Conservation (phyloP, 192 early-diverging fungal species). For the Gamsiella multidivaricata region DNA sequence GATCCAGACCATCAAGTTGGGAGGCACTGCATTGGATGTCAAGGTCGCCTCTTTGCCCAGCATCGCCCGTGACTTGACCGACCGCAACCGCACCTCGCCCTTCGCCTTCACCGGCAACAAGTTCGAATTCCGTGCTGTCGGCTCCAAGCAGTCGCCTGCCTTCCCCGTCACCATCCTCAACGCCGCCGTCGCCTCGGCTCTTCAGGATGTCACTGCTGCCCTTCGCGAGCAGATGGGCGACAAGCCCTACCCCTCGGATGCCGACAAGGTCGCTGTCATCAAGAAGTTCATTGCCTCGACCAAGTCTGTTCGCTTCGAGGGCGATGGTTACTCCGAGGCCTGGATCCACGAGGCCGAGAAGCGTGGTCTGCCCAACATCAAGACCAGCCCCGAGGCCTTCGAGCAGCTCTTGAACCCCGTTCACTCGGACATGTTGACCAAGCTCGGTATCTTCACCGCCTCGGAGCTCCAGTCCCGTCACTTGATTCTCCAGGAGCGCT, state of each 20-base stretch:
- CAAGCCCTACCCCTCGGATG: conserved; percentile 79
- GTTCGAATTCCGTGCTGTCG: conserved; percentile 99
- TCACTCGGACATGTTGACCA: conserved; percentile 84
- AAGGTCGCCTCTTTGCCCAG: conserved; percentile 93
- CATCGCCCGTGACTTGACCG: conserved; percentile 96
- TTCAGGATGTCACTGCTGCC: conserved; percentile 77
- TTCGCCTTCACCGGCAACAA: conserved; percentile 99
- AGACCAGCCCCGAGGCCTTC: conserved; percentile 90
- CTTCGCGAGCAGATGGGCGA: conserved; percentile 87
- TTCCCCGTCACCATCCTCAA: conserved; percentile 97
- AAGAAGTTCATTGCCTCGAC: conserved; percentile 83
- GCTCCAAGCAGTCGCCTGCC: conserved; percentile 97
- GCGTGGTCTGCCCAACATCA: conserved; percentile 97
- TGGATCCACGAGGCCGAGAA: conserved; percentile 94
- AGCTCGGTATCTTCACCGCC: conserved; percentile 85
- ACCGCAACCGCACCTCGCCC: conserved; percentile 99
- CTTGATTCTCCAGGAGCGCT: conserved; percentile 97
- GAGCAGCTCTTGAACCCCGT: conserved; percentile 77
- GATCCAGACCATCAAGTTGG: conserved; percentile 92
- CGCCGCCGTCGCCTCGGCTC: conserved; percentile 88
- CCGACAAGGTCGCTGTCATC: conserved; percentile 92
- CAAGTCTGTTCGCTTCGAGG: conserved; percentile 95
- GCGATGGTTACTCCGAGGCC: conserved; percentile 96
- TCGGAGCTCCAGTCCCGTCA: conserved; percentile 91
- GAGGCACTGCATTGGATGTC: conserved; percentile 94